These are phyloP conservation scores for Starmera caribaea DNA, from an alignment of 805 yeast genomes.

Conservation along the genomic window DNA sequence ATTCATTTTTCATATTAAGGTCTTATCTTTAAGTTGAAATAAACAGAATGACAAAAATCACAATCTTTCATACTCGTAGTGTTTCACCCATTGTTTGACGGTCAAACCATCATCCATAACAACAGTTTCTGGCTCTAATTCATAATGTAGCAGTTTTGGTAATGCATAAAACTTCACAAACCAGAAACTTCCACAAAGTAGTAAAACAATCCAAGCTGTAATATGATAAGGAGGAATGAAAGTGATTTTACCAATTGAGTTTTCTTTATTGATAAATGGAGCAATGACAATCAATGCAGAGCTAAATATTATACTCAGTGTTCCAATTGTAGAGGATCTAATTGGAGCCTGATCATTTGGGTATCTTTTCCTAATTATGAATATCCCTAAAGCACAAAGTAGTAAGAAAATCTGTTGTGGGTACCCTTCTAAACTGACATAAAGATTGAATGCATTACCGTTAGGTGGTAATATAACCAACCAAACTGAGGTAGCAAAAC, in stretches of 20 bases:
- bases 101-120: conserved; percentile 47
- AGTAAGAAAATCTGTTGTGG: conserved; percentile 39
- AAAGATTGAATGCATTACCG: conserved; percentile 29
- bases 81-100: conserved; percentile 46
- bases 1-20: no score
- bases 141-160: conserved; percentile 39
- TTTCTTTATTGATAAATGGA: conserved; percentile 29
- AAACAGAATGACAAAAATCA: no score
- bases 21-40: no score
- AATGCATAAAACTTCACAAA: conserved; percentile 34
- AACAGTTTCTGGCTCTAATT: conserved; percentile 29
- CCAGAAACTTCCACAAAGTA: conserved; percentile 47
- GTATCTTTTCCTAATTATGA: conserved; percentile 39
- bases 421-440: conserved; percentile 36
- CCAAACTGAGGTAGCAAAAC: conserved; percentile 24
- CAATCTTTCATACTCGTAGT: no score
- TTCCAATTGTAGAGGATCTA: conserved; percentile 39
- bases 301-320: conserved; percentile 33
- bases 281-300: conserved; percentile 39
- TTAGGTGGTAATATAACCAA: conserved; percentile 23
- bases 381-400: conserved; percentile 46
- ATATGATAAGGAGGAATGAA: conserved; percentile 26
- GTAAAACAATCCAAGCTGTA: conserved; percentile 32
- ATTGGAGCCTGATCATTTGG: conserved; percentile 42
- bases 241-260: conserved; percentile 2